Percentiles rank a stretch among this genome's conserved stretches.
phyloP scores from a whole-genome alignment of 805 yeast species.

The Vanderwaltozyma verrucispora region DNA sequence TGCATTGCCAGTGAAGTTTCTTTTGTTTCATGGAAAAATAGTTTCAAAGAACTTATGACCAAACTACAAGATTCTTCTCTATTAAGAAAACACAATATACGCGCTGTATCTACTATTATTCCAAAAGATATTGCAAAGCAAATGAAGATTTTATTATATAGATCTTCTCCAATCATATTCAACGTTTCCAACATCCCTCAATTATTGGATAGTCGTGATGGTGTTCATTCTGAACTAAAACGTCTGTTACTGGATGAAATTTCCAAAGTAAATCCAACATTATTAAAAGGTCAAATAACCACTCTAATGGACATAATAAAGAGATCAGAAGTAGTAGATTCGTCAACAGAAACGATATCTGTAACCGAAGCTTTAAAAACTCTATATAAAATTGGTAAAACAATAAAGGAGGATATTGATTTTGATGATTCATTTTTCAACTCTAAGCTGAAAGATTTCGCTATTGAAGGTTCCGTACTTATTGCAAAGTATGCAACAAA shows the following conservation, averaged over 20 bases:
- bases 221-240: constrained; percentile 26
- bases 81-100: constrained; percentile 29
- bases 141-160: constrained; percentile 47
- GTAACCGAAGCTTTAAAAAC: constrained; percentile 43
- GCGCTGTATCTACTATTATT: constrained; percentile 28
- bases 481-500: constrained; percentile 60
- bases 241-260: constrained; percentile 49
- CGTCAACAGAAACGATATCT: constrained; percentile 11
- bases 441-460: constrained; percentile 36
- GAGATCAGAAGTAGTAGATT: constrained; percentile 5
- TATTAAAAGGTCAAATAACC: constrained; percentile 49
- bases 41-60: constrained; percentile 51
- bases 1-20: constrained; percentile 50
- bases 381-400: constrained; percentile 45
- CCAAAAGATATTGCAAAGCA: constrained; percentile 42
- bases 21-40: constrained; percentile 46
- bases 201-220: constrained; percentile 33
- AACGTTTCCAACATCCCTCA: constrained; percentile 55
- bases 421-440: constrained; percentile 33
- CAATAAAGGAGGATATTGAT: constrained; percentile 39
- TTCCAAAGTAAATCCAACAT: constrained; percentile 50
- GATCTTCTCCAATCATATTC: constrained; percentile 50
- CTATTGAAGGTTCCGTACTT: constrained; percentile 41
- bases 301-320: constrained; percentile 35
- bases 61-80: constrained; percentile 45